Percentiles rank a stretch among this genome's conserved stretches.
Evolutionary conservation across 2,329 filamentous ascomycete species (phyloP).

Genomic region (Acrocalymma vagum): DNA sequence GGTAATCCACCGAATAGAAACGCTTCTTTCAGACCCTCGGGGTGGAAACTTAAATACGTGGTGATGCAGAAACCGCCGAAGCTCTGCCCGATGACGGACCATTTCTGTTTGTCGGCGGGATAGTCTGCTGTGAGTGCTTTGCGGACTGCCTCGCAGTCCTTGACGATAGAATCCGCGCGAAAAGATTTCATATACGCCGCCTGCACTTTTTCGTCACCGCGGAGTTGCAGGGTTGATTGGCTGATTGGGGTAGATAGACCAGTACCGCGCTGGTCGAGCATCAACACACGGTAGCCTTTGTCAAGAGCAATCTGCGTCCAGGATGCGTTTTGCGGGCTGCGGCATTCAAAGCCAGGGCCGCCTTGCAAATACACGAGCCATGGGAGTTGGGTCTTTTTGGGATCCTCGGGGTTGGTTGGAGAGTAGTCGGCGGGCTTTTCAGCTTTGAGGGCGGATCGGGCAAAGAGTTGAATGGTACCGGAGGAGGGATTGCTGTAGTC

Average conservation of each 20-base stretch:
- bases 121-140: conserved; percentile 75
- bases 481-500: conserved; percentile 73
- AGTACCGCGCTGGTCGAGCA: conserved; percentile 91
- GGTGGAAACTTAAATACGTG: conserved; percentile 83
- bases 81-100: conserved; percentile 88
- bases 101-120: conserved; percentile 75
- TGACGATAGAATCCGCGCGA: conserved; percentile 88
- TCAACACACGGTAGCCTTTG: conserved; percentile 82
- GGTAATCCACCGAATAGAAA: conserved; percentile 88
- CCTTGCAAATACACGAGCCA: conserved; percentile 81
- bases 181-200: conserved; percentile 84
- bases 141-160: conserved; percentile 86
- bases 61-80: conserved; percentile 89
- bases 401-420: conserved; percentile 59
- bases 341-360: conserved; percentile 82
- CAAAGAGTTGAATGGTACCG: conserved; percentile 78
- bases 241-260: conserved; percentile 85
- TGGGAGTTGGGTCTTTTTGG: conserved; percentile 60
- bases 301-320: conserved; percentile 76
- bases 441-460: conserved; percentile 73
- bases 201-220: conserved; percentile 72
- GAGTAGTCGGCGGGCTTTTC: conserved; percentile 65
- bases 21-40: conserved; percentile 78
- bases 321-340: conserved; percentile 75
- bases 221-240: conserved; percentile 71